Conservation (phyloP, 179 eudicot species). For the Spinacia oleracea region DNA sequence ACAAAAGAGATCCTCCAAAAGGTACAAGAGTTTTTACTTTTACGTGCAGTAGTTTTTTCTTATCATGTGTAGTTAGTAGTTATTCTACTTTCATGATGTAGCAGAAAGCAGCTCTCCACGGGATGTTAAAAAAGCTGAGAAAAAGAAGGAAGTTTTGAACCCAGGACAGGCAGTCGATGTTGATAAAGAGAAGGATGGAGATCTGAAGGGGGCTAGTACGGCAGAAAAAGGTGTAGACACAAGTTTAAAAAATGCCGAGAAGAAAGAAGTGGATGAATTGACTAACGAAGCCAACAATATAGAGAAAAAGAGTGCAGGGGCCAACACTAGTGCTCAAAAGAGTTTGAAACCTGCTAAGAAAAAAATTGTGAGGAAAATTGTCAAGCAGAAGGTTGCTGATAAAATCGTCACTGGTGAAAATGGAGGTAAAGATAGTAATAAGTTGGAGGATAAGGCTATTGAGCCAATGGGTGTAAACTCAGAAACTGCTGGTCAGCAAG, state of each 20-base stretch:
- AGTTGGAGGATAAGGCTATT: constrained; percentile 39
- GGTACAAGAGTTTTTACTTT: constrained; percentile 41
- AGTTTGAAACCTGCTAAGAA: constrained; percentile 56
- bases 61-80: constrained; percentile 5
- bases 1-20: constrained; percentile 56
- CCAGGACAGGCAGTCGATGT: constrained; percentile 30
- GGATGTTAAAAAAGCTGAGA: constrained; percentile 47
- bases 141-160: constrained; percentile 39
- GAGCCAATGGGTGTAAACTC: constrained; percentile 29
- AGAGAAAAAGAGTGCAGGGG: constrained; percentile 41
- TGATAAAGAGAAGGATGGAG: constrained; percentile 41
- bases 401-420: constrained; percentile 42
- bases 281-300: constrained; percentile 36
- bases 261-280: constrained; percentile 32
- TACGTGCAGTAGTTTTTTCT: constrained; percentile 10
- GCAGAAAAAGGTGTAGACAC: constrained; percentile 35
- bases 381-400: constrained; percentile 57
- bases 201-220: constrained; percentile 26
- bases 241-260: constrained; percentile 36
- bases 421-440: constrained; percentile 34
- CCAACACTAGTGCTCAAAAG: constrained; percentile 28
- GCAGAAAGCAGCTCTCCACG: constrained; percentile 31
- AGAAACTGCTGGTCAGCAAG: constrained; percentile 46
- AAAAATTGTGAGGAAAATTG: constrained; percentile 69
- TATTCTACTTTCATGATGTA: neutral